Conservation (phyloP, 139 green algal genomes). For the Protoeuglena noctilucae region DNA sequence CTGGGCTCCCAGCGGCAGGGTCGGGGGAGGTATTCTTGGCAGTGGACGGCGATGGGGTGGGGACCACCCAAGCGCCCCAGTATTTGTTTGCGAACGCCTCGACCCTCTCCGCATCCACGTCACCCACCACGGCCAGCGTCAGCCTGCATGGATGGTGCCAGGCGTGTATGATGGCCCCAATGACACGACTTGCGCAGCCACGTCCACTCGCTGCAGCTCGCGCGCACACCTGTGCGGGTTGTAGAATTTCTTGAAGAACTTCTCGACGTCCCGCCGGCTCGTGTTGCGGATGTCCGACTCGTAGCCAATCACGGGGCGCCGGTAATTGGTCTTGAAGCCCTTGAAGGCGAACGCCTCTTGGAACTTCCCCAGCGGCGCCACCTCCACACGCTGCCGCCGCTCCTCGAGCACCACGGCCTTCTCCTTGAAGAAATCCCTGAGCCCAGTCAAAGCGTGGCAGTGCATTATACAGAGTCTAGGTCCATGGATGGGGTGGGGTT, state of each 20-base stretch:
- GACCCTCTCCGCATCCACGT: background rate
- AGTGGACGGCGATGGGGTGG: no score
- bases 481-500: background rate
- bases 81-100: constrained; percentile 1
- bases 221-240: constrained; percentile 5
- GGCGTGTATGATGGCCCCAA: constrained; percentile 17
- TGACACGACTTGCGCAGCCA: background rate
- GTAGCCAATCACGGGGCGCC: constrained; percentile 18
- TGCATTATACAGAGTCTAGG: background rate
- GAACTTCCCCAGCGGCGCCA: constrained; percentile 10
- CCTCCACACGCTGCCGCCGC: constrained; percentile 16
- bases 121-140: constrained; percentile 1
- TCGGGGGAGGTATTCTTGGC: no score
- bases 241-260: constrained; percentile 13
- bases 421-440: constrained; percentile 6
- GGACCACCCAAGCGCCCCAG: background rate
- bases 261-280: constrained; percentile 10
- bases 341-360: constrained; percentile 6
- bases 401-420: no score
- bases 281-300: background rate
- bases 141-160: background rate
- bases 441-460: background rate
- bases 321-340: constrained; percentile 8
- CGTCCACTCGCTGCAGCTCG: constrained; percentile 3
- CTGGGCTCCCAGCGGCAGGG: no score